A percentile compares a stretch with the other conserved stretches of the same genome.
These are phyloP conservation scores for Passiflora organensis DNA, from an alignment of 345 rosid species.

Conservation along the genomic window DNA sequence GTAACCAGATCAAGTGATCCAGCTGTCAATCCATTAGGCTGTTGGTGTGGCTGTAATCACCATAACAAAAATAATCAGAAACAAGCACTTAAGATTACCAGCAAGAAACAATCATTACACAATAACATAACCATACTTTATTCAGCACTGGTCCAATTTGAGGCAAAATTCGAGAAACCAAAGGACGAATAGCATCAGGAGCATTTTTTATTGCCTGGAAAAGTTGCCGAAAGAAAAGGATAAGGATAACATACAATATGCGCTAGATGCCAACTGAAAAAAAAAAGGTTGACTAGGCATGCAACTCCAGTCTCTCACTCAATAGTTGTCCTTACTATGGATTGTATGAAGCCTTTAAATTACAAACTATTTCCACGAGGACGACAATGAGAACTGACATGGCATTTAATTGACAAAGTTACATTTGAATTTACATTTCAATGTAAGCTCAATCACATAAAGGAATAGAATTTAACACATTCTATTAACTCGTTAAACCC, in stretches of 20 bases:
- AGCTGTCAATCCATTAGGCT: constrained; percentile 78
- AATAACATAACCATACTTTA: constrained; percentile 38
- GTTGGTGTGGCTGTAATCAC: constrained; percentile 74
- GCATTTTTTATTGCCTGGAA: constrained; percentile 69
- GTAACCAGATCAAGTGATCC: constrained; percentile 86
- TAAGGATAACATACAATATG: too few relatives aligned
- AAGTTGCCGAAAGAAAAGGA: constrained; percentile 14
- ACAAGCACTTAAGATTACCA: constrained; percentile 12
- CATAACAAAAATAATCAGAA: constrained; percentile 25
- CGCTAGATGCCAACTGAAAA: too few relatives aligned
- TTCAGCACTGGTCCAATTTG: constrained; percentile 65
- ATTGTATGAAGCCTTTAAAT: too few relatives aligned
- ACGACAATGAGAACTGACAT: not conserved
- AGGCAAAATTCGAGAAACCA: constrained; percentile 76
- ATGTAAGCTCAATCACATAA: too few relatives aligned
- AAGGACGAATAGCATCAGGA: constrained; percentile 70
- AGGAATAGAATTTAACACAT: too few relatives aligned
- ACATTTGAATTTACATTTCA: too few relatives aligned
- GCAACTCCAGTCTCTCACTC: too few relatives aligned
- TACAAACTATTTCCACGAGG: too few relatives aligned
- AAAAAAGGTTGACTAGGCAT: too few relatives aligned
- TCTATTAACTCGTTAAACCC: too few relatives aligned
- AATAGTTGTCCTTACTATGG: too few relatives aligned
- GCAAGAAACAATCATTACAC: not conserved
- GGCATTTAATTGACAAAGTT: not conserved